Evolutionary conservation across 164 flowering plant species (phyloP), one percentile per base, ranked within the genome.

Genomic region (Sedum album): DNA sequence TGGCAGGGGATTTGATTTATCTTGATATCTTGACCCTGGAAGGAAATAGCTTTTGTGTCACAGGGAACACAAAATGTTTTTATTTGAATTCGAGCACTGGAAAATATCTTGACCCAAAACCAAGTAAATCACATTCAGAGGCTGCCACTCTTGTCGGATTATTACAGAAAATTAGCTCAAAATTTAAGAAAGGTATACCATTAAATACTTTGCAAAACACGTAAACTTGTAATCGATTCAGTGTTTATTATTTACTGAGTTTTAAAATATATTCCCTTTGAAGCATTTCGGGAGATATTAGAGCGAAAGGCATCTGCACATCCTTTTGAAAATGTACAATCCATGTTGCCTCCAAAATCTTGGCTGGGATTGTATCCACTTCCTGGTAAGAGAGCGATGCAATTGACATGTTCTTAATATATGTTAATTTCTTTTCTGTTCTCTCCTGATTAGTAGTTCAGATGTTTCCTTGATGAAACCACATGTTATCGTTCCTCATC

Each of bases 241-340:
- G 4, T 38, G n/a, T n/a, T 65, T 65, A 13, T 36, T n/a, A 36
- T 65, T 36, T 15, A 18, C 67, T 65, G 17, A 28, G 7, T 33
- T 0, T 28, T 20, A 13, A 25, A 49, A 39, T 68, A 51, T 57
- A 25, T 39, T 18, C 73, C 69, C n/a, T n/a, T 46, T 78, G 79
- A 73, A 95, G 99, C 89, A 75, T 95, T 95, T 71, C 94, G 89
- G 65, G 97, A 92, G 71, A 82, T 86, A 68, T 76, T 92, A 94
- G 93, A 90, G 77, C 77, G 77, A 72, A 95, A 85, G 78, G 91
- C 93, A 31, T 76, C 91, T 73, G 92, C 94, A 13, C 99, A 95
- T 76, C 99, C 97, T 48, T 95, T 95, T 79, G 99, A 95, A 74
- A 92, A 88, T 82, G 94, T 92, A 68, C 99, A 90, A 65, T 87